These are phyloP conservation scores for Hypoxylon sp. DNA, from an alignment of 2,329 filamentous ascomycete species.

Conservation along the genomic window DNA sequence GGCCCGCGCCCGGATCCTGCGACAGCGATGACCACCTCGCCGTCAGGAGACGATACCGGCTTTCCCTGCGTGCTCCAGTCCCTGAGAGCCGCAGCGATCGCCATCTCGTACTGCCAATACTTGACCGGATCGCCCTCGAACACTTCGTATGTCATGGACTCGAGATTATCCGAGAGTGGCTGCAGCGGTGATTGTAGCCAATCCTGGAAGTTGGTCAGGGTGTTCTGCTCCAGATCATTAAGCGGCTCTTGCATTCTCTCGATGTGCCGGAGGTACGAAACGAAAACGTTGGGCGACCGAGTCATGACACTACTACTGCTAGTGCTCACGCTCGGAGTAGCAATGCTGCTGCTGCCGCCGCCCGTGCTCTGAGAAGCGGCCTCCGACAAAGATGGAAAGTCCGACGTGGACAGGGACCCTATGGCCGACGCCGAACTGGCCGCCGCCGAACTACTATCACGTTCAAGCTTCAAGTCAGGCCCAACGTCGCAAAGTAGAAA, in stretches of 20 bases:
- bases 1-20: slow-evolving; percentile 93
- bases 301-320: no score
- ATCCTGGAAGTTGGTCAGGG: slow-evolving; percentile 76
- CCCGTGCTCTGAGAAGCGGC: slow-evolving; percentile 55
- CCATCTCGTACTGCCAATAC: slow-evolving; percentile 92
- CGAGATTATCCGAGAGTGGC: slow-evolving; percentile 92
- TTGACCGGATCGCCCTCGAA: slow-evolving; percentile 99
- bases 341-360: slow-evolving; percentile 56
- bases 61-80: slow-evolving; percentile 80
- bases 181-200: slow-evolving; percentile 96
- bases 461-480: slow-evolving; percentile 51
- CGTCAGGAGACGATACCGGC: slow-evolving; percentile 74
- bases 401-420: slow-evolving; percentile 54
- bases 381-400: slow-evolving; percentile 77
- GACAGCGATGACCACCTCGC: slow-evolving; percentile 84
- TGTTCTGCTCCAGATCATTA: slow-evolving; percentile 58
- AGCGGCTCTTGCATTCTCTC: slow-evolving; percentile 79
- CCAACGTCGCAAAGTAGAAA: slow-evolving; percentile 70
- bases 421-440: no score
- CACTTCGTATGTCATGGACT: slow-evolving; percentile 97
- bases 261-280: slow-evolving; percentile 84
- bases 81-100: slow-evolving; percentile 78
- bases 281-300: slow-evolving; percentile 57
- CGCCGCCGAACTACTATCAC: slow-evolving; percentile 43
- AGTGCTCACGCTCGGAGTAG: no score